Base-by-base conservation (phyloP, 768 basidiomycete genomes). In the Psilocybe subaeruginosa region DNA sequence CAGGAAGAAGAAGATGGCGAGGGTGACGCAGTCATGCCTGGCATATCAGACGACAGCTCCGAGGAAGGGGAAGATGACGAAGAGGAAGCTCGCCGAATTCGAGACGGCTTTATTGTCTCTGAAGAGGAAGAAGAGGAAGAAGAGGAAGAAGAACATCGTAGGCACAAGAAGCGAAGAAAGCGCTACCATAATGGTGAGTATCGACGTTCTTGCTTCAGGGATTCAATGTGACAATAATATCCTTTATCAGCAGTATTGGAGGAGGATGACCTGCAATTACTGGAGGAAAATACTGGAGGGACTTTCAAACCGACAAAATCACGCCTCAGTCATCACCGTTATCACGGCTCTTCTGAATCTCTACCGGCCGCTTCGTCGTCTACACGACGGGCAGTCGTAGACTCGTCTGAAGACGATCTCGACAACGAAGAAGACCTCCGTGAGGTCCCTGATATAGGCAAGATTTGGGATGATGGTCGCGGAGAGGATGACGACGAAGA, bases 91-190 rank as follows among this genome's bases (percentile, higher is more conserved):
- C 83, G 85, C 59, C 81, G 85, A 59, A 86, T 97, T 58, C 79
- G 87, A 54, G 92, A 95, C 53, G 95, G 93, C 0, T 97, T 98
- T 71, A 97, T 98, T 68, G 95, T 95, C 7, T 92, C 92, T 59
- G 92, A 96, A 62, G 94, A 91, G 58, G 92, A 96, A 61, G 94
- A 92, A 0, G 91, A 94, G 6, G 92, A 90, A 3, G 90, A 86
- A 0, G 87, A 86, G 0, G 86, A 84, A 1, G 81, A 85, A 46
- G 80, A 82, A 47, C 83, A 81, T 58, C 78, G 82, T 60, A 82
- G 84, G 66, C 82, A 82, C 65, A 82, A 84, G 61, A 93, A 88
- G 72, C 81, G 85, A 64, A 83, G 88, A 70, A 88, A 88, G 76
- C 85, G 80, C 68, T 82, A 84, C 66, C 87, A 91, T 73, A 84